Evolutionary conservation across 2,329 filamentous ascomycete species (phyloP).

Genomic region (Corinectria fuckeliana): DNA sequence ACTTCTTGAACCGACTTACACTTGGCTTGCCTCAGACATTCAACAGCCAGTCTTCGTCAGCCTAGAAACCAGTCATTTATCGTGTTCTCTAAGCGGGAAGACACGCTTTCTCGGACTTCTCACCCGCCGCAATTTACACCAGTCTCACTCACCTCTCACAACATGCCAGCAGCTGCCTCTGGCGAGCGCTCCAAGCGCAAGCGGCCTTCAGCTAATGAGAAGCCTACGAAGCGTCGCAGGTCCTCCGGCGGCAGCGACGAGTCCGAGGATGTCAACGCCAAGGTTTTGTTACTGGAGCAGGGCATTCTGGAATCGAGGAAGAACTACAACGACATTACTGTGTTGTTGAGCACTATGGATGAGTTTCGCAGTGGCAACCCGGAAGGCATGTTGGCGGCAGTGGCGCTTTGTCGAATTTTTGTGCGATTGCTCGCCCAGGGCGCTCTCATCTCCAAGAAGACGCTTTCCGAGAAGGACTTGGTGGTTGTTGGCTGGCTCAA

Average conservation of each 20-base stretch:
- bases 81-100: background rate
- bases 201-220: constrained; percentile 50
- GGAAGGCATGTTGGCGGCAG: constrained; percentile 71
- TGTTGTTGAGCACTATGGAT: constrained; percentile 65
- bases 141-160: constrained; percentile 5
- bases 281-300: constrained; percentile 77
- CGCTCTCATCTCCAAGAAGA: constrained; percentile 69
- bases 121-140: background rate
- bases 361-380: constrained; percentile 54
- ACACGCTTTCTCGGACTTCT: background rate
- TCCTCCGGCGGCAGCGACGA: constrained; percentile 57
- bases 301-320: constrained; percentile 85
- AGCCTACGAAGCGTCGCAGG: constrained; percentile 58
- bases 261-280: constrained; percentile 62
- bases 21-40: constrained; percentile 9
- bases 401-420: constrained; percentile 87
- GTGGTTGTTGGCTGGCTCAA: constrained; percentile 81
- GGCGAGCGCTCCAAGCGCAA: constrained; percentile 59
- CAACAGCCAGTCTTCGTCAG: background rate
- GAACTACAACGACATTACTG: constrained; percentile 89
- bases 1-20: constrained; percentile 29
- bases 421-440: constrained; percentile 79
- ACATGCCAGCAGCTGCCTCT: constrained; percentile 37
- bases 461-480: constrained; percentile 73
- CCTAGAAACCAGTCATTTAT: background rate